A percentile compares a stretch with the other conserved stretches of the same genome.
Conservation (phyloP, 1,284 basidiomycete species). For the Pyrrhoderma lamaoense region DNA sequence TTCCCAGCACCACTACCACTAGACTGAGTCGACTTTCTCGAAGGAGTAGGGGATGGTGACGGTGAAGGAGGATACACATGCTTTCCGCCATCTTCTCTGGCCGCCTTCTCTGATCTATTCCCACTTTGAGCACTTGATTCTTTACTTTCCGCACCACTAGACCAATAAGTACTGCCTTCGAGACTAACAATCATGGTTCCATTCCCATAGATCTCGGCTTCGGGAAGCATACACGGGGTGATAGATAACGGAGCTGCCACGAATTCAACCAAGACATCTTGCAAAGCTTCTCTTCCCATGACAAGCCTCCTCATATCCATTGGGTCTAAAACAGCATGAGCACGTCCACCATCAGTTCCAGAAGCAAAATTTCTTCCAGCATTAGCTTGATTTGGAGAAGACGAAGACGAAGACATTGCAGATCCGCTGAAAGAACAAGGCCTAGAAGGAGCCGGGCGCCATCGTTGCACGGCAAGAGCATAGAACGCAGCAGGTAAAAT, state of each 20-base stretch:
- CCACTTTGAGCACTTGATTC: too few relatives aligned
- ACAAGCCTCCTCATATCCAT: conserved; percentile 28
- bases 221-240: conserved; percentile 1
- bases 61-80: conserved; percentile 13
- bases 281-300: conserved; percentile 28
- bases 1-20: too few relatives aligned
- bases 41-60: conserved; percentile 12
- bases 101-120: too few relatives aligned
- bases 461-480: conserved; percentile 29
- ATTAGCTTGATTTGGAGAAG: neutral
- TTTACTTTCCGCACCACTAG: neutral
- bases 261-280: conserved; percentile 22
- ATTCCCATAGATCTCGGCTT: neutral
- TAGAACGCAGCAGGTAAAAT: conserved; percentile 31
- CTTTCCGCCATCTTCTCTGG: too few relatives aligned
- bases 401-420: neutral
- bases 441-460: conserved; percentile 17
- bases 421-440: neutral
- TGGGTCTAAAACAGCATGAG: conserved; percentile 26
- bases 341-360: conserved; percentile 26
- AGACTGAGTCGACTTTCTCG: neutral
- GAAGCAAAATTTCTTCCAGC: neutral
- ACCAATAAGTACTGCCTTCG: neutral
- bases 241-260: conserved; percentile 22
- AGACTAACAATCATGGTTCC: neutral